Evolutionary conservation across 768 basidiomycete genomes (phyloP).

Genomic region (Botryobasidium botryosum): DNA sequence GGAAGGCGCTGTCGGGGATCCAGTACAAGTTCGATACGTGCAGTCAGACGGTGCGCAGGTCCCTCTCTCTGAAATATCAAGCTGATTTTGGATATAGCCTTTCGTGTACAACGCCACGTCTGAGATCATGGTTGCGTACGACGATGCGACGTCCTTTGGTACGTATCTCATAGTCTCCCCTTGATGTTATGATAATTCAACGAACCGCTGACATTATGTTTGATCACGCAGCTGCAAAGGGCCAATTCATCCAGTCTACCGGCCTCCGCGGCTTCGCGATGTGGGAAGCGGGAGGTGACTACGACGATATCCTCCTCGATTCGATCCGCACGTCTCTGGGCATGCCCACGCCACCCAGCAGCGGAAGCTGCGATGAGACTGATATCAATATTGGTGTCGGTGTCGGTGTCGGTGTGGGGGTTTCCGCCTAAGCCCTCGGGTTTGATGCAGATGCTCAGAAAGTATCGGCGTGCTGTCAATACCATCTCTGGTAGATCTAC

Average conservation of each 20-base stretch:
- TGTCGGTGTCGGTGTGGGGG: too few relatives aligned
- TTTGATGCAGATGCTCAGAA: too few relatives aligned
- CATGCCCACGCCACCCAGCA: too few relatives aligned
- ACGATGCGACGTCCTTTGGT: slow-evolving; percentile 42
- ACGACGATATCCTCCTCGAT: slow-evolving; percentile 39
- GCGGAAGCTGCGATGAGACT: too few relatives aligned
- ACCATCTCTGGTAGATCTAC: too few relatives aligned
- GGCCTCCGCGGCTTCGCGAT: slow-evolving; percentile 50
- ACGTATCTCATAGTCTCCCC: slow-evolving; percentile 12
- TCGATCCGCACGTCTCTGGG: slow-evolving; percentile 35
- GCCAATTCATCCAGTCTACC: slow-evolving; percentile 34
- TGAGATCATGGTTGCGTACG: slow-evolving; percentile 46
- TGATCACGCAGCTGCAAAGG: slow-evolving; percentile 30
- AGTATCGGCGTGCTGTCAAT: too few relatives aligned
- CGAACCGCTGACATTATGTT: too few relatives aligned
- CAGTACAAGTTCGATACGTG: slow-evolving; percentile 41
- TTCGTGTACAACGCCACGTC: slow-evolving; percentile 42
- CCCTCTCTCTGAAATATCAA: not conserved
- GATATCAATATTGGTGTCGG: too few relatives aligned
- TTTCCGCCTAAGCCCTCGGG: too few relatives aligned
- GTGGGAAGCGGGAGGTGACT: slow-evolving; percentile 59
- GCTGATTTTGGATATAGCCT: slow-evolving; percentile 49
- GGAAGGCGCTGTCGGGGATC: slow-evolving; percentile 33
- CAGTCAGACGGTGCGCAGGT: slow-evolving; percentile 48
- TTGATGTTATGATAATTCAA: not conserved